Conservation (phyloP, 78 protist species). For the Salpingoeca rosetta region DNA sequence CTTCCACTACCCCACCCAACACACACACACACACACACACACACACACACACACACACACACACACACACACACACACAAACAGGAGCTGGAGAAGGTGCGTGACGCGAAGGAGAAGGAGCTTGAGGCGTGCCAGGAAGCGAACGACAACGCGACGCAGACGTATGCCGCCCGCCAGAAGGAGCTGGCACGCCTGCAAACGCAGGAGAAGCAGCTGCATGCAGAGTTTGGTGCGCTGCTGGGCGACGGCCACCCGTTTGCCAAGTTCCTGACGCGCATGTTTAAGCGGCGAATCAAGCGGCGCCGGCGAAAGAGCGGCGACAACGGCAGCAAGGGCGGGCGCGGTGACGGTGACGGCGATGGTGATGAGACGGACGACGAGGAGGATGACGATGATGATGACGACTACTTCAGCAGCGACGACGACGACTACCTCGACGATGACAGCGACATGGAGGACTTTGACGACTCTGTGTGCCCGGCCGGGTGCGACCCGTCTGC, state of each 20-base stretch:
- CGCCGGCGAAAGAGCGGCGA: neutral
- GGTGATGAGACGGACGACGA: neutral
- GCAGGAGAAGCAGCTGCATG: neutral
- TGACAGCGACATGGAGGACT: neutral
- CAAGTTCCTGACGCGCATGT: neutral
- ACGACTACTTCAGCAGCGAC: neutral
- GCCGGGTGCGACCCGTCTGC: conserved; percentile 16
- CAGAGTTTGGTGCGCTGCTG: neutral
- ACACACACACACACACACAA: too few relatives aligned
- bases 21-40: too few relatives aligned
- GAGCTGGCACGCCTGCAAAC: neutral
- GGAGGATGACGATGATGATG: neutral
- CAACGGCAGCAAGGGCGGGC: neutral
- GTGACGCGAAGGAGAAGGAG: conserved; percentile 9
- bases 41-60: too few relatives aligned
- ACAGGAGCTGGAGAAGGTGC: neutral
- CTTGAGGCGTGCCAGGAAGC: conserved; percentile 33
- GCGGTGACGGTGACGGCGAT: neutral
- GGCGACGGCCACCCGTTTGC: neutral
- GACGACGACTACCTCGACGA: conserved; percentile 39
- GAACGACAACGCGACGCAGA: conserved; percentile 7
- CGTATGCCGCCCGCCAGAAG: neutral
- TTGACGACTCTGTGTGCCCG: conserved; percentile 21
- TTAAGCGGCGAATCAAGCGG: neutral
- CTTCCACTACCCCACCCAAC: too few relatives aligned